phyloP scores from a whole-genome alignment of 106 monocot species.

The Dendrobium nobile region DNA sequence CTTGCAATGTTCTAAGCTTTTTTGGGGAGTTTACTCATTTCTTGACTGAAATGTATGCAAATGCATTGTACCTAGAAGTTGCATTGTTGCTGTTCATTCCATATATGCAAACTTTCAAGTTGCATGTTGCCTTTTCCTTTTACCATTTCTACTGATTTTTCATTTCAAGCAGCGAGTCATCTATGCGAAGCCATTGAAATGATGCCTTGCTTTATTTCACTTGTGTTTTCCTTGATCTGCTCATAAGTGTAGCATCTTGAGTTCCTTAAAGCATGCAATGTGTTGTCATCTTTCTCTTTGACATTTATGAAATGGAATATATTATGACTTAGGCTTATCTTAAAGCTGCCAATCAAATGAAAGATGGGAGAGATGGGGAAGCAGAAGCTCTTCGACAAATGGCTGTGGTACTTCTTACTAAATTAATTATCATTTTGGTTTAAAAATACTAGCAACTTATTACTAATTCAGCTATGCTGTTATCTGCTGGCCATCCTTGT shows the following conservation, averaged over 20 bases:
- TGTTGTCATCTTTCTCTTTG: not conserved
- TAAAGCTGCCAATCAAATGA: conserved; percentile 58
- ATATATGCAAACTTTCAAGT: not conserved
- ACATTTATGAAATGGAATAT: not conserved
- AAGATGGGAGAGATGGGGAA: conserved; percentile 85
- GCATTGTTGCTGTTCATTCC: not conserved
- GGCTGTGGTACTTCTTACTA: conserved; percentile 36
- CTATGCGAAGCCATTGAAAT: not conserved
- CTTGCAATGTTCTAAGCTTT: not conserved
- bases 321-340: conserved; percentile 57
- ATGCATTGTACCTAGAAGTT: not conserved
- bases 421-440: not conserved
- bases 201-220: not conserved
- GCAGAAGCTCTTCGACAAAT: conserved; percentile 47
- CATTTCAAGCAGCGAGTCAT: not conserved
- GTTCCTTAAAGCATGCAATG: not conserved
- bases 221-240: not conserved
- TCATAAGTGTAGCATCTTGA: not conserved
- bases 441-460: not conserved
- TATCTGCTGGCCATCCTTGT: conserved; percentile 1
- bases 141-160: not conserved
- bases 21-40: not conserved
- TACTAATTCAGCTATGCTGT: not conserved
- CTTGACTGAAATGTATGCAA: too few species aligned
- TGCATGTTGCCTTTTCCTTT: not conserved